Percentiles rank a stretch among this genome's conserved stretches.
Conservation (phyloP, 73 alveolate genomes). For the Paramecium octaurelia region DNA sequence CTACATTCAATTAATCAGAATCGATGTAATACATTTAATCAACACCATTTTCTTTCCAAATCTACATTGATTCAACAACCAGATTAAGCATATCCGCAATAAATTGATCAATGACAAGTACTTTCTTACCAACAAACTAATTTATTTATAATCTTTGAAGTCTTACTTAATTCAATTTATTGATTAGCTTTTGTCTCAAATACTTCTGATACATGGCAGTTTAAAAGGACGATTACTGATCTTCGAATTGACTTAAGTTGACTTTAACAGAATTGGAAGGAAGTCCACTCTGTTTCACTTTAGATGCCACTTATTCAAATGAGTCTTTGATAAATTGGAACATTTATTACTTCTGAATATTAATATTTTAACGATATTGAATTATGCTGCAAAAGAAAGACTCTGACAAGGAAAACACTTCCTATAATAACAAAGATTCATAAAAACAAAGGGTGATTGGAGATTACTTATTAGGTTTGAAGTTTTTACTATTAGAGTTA, state of each 20-base stretch:
- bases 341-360: background rate
- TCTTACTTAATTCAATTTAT: slow-evolving; percentile 29
- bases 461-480: slow-evolving; percentile 27
- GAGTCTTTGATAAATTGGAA: slow-evolving; percentile 5
- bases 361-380: background rate
- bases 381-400: background rate
- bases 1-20: background rate
- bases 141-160: background rate
- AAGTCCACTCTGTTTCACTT: background rate
- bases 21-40: background rate
- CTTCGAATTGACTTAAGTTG: background rate
- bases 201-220: background rate
- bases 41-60: slow-evolving; percentile 17
- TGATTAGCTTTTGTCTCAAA: background rate
- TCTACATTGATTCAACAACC: background rate
- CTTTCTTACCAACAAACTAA: slow-evolving; percentile 29
- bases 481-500: slow-evolving; percentile 62
- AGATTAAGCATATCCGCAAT: slow-evolving; percentile 14
- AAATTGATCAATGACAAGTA: slow-evolving; percentile 9
- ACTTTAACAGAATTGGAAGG: background rate
- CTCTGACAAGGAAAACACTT: background rate
- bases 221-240: background rate
- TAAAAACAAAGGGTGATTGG: slow-evolving; percentile 27
- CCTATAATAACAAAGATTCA: background rate
- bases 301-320: background rate